A percentile compares a stretch with the other conserved stretches of the same genome.
Conservation (phyloP, 208 protist genomes). For the Histomonas meleagridis region DNA sequence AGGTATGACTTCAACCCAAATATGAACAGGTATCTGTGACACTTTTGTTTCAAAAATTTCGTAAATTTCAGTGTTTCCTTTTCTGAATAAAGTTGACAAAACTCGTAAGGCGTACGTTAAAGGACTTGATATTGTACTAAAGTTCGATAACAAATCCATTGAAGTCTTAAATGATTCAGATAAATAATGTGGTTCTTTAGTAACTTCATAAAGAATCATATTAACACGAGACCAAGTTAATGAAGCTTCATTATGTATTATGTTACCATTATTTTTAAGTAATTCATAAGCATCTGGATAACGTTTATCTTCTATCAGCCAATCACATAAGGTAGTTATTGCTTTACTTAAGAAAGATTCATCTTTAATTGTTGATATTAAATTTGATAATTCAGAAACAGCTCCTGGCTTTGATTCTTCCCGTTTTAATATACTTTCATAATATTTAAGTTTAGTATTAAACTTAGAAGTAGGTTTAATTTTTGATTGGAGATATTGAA, state of each 20-base stretch:
- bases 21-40: too few relatives aligned
- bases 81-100: not conserved
- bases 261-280: too few relatives aligned
- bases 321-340: too few relatives aligned
- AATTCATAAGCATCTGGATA: not conserved
- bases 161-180: not conserved
- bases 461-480: too few relatives aligned
- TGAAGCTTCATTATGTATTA: not conserved
- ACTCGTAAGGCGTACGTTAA: not conserved
- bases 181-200: not conserved
- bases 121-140: not conserved
- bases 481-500: not conserved
- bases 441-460: too few relatives aligned
- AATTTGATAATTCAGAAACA: too few relatives aligned
- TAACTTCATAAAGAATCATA: not conserved
- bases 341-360: too few relatives aligned
- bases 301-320: too few relatives aligned
- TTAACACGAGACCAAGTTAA: not conserved
- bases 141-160: not conserved
- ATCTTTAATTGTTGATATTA: too few relatives aligned
- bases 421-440: too few relatives aligned
- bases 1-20: not conserved
- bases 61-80: not conserved
- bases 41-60: not conserved
- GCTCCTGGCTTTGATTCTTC: too few relatives aligned